Evolutionary conservation across 2,329 filamentous ascomycete genomes (phyloP).

Genomic region (Davidsoniella virescens): DNA sequence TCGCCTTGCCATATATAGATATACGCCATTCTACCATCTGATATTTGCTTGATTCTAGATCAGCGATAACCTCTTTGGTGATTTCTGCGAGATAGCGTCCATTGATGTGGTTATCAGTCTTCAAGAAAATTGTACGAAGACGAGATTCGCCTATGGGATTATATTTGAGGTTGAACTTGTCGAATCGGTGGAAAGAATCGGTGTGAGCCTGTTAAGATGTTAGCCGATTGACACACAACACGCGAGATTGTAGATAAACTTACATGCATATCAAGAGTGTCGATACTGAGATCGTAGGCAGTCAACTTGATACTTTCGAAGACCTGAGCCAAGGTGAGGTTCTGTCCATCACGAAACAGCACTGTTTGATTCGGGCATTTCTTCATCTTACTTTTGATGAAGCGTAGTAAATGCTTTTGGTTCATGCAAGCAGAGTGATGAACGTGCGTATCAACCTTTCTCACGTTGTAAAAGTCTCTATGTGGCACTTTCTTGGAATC

Average conservation of each 20-base stretch:
- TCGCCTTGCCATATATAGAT: constrained; percentile 81
- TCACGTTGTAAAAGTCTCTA: constrained; percentile 96
- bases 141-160: constrained; percentile 94
- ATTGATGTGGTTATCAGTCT: constrained; percentile 95
- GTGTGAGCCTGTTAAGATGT: constrained; percentile 55
- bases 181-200: constrained; percentile 95
- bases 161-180: constrained; percentile 99
- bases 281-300: constrained; percentile 93
- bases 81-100: constrained; percentile 94
- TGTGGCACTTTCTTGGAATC: constrained; percentile 97
- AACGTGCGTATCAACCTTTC: constrained; percentile 97
- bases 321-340: constrained; percentile 79
- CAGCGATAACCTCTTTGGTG: constrained; percentile 91
- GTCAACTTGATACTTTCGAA: constrained; percentile 96
- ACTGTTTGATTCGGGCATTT: constrained; percentile 91
- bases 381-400: constrained; percentile 99
- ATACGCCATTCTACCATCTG: constrained; percentile 99
- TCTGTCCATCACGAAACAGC: constrained; percentile 77
- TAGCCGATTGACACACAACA: constrained; percentile 8
- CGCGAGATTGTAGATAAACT: constrained; percentile 21
- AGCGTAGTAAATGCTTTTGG: constrained; percentile 91
- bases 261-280: constrained; percentile 97
- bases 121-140: constrained; percentile 91
- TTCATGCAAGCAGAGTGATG: constrained; percentile 99
- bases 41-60: constrained; percentile 96